phyloP scores from a whole-genome alignment of 208 protist species.

The Naegleria lovaniensis region DNA sequence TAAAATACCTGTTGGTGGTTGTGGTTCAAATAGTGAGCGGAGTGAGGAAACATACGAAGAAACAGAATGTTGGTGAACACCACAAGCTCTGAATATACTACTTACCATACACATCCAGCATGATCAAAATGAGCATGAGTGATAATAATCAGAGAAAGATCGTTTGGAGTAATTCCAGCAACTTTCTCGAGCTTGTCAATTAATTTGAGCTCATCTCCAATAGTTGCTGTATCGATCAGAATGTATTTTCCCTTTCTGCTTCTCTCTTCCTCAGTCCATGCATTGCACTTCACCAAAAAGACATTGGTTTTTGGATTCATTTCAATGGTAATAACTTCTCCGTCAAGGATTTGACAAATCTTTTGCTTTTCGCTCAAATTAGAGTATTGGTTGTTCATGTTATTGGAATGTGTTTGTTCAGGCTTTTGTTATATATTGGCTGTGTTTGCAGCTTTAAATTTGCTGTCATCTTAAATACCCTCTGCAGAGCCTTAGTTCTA shows the following conservation, averaged over 20 bases:
- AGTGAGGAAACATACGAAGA: too few relatives aligned
- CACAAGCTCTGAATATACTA: too few relatives aligned
- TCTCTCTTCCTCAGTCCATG: not conserved
- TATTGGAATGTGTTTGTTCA: too few relatives aligned
- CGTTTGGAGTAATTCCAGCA: not conserved
- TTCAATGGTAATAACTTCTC: not conserved
- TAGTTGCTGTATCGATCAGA: not conserved
- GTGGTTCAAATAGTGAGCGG: too few relatives aligned
- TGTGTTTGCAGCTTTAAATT: too few relatives aligned
- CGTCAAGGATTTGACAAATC: not conserved
- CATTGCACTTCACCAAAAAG: not conserved
- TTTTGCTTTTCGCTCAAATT: not conserved
- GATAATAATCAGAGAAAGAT: not conserved
- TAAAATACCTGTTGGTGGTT: not conserved
- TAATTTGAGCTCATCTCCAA: not conserved
- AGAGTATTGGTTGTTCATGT: too few relatives aligned
- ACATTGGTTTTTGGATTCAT: not conserved
- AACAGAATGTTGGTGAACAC: too few relatives aligned
- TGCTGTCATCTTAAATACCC: too few relatives aligned
- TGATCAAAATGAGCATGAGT: conserved; percentile 7
- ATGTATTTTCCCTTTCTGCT: not conserved
- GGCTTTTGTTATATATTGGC: too few relatives aligned
- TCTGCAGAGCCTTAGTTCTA: too few relatives aligned
- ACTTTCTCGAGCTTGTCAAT: not conserved
- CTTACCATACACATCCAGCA: not conserved